phyloP scores from a whole-genome alignment of 1,284 basidiomycete species.

The Inonotus hispidus region DNA sequence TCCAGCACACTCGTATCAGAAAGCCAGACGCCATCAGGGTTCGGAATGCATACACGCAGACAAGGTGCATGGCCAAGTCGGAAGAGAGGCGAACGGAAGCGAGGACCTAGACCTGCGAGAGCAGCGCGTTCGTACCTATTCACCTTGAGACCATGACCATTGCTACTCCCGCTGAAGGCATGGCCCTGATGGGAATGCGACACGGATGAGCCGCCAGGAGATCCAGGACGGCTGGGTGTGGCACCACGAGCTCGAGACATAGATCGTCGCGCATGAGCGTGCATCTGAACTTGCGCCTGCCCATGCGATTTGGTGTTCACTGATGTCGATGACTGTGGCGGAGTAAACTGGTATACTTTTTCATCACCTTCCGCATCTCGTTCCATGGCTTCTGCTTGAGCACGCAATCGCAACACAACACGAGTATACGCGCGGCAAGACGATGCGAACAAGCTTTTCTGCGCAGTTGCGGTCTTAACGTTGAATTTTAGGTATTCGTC shows the following conservation, averaged over 20 bases:
- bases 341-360: conserved; percentile 14
- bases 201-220: conserved; percentile 4
- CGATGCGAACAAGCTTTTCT: conserved; percentile 38
- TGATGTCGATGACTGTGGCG: conserved; percentile 15
- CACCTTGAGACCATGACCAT: neutral
- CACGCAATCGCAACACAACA: conserved; percentile 65
- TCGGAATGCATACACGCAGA: conserved; percentile 73
- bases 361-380: conserved; percentile 22
- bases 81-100: conserved; percentile 66
- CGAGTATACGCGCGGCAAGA: conserved; percentile 67
- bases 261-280: conserved; percentile 11
- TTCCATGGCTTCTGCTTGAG: conserved; percentile 57
- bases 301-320: conserved; percentile 15
- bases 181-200: conserved; percentile 5
- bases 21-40: conserved; percentile 76
- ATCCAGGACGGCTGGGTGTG: conserved; percentile 13
- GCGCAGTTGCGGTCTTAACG: conserved; percentile 12
- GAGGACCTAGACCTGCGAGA: conserved; percentile 7
- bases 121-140: conserved; percentile 4
- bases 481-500: conserved; percentile 34
- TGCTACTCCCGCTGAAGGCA: neutral
- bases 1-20: conserved; percentile 70
- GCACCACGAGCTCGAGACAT: conserved; percentile 10
- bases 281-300: conserved; percentile 15
- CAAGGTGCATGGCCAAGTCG: conserved; percentile 62